Evolutionary conservation across 2,329 filamentous ascomycete species (phyloP).

Genomic region (Pyrenochaeta sp.): DNA sequence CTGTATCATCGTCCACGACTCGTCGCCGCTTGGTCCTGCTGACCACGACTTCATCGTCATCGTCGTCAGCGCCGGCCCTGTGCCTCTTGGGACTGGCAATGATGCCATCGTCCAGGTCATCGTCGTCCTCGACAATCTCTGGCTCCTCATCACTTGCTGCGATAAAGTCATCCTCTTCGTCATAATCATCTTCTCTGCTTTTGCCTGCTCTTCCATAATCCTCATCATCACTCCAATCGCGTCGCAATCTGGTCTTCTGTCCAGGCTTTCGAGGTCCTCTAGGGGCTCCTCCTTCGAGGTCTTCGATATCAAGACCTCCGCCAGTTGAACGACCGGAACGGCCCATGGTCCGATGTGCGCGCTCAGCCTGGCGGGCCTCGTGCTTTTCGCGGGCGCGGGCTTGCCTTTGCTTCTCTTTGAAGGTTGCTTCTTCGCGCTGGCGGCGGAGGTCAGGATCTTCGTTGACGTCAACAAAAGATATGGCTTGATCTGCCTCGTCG

Average conservation of each 20-base stretch:
- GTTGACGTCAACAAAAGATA: conserved; percentile 73
- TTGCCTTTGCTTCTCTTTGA: conserved; percentile 73
- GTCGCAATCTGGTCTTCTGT: conserved; percentile 49
- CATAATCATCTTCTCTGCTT: conserved; percentile 75
- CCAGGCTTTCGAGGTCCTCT: conserved; percentile 37
- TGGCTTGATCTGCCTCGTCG: conserved; percentile 57
- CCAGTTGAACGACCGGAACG: conserved; percentile 62
- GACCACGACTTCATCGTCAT: conserved; percentile 43
- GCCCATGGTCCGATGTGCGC: conserved; percentile 58
- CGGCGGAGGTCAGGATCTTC: conserved; percentile 79
- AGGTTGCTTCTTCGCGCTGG: conserved; percentile 74
- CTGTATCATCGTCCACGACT: conserved; percentile 58
- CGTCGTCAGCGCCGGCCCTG: conserved; percentile 46
- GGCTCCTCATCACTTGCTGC: conserved; percentile 78
- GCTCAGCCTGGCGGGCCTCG: conserved; percentile 68
- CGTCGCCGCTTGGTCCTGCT: conserved; percentile 51
- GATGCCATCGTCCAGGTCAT: conserved; percentile 57
- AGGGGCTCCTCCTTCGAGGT: conserved; percentile 66
- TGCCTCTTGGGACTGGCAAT: conserved; percentile 51
- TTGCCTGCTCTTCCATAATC: conserved; percentile 72
- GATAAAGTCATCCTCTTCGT: conserved; percentile 80
- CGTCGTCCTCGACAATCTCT: conserved; percentile 67
- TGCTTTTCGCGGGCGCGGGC: conserved; percentile 72
- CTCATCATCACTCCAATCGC: conserved; percentile 73
- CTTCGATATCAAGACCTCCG: conserved; percentile 65